Conservation (phyloP, 2,329 filamentous ascomycete genomes). For the Orbilia quercus region DNA sequence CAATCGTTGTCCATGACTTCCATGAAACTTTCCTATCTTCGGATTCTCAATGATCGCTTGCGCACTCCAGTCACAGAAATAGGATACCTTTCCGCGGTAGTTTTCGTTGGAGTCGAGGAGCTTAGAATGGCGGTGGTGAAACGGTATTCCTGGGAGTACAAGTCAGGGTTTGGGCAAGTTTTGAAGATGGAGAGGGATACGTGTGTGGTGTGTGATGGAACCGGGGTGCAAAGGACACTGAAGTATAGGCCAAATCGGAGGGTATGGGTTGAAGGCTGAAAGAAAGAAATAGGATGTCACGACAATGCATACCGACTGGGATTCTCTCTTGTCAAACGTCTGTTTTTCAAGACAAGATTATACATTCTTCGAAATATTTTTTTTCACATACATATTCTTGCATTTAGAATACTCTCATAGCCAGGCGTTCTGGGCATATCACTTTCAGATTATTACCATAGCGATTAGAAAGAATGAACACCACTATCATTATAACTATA, state of each 20-base stretch:
- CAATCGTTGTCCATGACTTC: constrained; percentile 23
- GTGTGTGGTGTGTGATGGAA: constrained; percentile 6
- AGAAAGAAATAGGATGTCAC: neutral
- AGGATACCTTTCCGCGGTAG: constrained; percentile 17
- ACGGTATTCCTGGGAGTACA: constrained; percentile 17
- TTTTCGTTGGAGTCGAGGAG: constrained; percentile 25
- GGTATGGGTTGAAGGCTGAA: constrained; percentile 22
- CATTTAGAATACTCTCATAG: no score
- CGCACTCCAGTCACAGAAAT: neutral
- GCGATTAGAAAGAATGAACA: no score
- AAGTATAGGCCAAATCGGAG: constrained; percentile 16
- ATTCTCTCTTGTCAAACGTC: no score
- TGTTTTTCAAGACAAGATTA: no score
- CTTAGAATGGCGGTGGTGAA: constrained; percentile 44
- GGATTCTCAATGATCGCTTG: constrained; percentile 14
- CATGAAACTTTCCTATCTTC: constrained; percentile 30
- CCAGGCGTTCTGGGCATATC: no score
- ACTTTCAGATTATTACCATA: no score
- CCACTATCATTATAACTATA: no score
- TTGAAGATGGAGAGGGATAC: neutral
- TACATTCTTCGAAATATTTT: no score
- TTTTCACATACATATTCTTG: no score
- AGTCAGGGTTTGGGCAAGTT: constrained; percentile 5
- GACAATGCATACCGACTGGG: neutral
- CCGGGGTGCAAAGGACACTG: constrained; percentile 13